These are phyloP conservation scores for Pyrus pyrifolia DNA, from an alignment of 306 rosid species.

Conservation along the genomic window DNA sequence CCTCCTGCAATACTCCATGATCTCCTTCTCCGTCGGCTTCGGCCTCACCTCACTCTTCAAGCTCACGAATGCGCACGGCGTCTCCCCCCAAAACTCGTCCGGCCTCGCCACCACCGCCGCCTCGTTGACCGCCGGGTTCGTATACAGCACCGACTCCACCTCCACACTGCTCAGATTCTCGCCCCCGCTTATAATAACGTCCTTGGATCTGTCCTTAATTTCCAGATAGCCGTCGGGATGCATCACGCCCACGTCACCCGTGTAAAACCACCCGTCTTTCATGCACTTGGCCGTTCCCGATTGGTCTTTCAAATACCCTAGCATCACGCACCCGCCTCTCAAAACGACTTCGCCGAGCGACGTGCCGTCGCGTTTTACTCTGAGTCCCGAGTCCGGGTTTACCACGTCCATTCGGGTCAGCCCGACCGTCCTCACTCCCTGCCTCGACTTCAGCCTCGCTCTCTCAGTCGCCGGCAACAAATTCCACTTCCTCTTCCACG, in stretches of 20 bases:
- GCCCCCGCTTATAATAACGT: constrained; percentile 62
- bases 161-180: constrained; percentile 69
- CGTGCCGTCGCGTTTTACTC: constrained; percentile 37
- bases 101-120: constrained; percentile 66
- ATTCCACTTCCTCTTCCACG: constrained; percentile 51
- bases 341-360: constrained; percentile 36
- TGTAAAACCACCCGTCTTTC: constrained; percentile 49
- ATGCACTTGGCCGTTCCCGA: constrained; percentile 27
- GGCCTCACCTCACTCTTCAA: constrained; percentile 18
- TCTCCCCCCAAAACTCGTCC: constrained; percentile 62
- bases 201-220: constrained; percentile 55
- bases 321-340: constrained; percentile 43
- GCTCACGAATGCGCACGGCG: constrained; percentile 59
- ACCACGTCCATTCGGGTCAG: constrained; percentile 41
- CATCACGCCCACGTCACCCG: constrained; percentile 50
- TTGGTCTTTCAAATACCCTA: constrained; percentile 50
- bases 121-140: constrained; percentile 36
- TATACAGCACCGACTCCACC: constrained; percentile 54
- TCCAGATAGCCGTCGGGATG: constrained; percentile 55
- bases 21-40: constrained; percentile 43
- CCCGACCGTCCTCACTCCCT: constrained; percentile 41
- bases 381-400: constrained; percentile 13
- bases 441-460: constrained; percentile 46
- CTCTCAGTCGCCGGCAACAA: constrained; percentile 27
- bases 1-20: constrained; percentile 43